These are phyloP conservation scores for Abelmoschus esculentus DNA, from an alignment of 345 rosid genomes.

Conservation along the genomic window DNA sequence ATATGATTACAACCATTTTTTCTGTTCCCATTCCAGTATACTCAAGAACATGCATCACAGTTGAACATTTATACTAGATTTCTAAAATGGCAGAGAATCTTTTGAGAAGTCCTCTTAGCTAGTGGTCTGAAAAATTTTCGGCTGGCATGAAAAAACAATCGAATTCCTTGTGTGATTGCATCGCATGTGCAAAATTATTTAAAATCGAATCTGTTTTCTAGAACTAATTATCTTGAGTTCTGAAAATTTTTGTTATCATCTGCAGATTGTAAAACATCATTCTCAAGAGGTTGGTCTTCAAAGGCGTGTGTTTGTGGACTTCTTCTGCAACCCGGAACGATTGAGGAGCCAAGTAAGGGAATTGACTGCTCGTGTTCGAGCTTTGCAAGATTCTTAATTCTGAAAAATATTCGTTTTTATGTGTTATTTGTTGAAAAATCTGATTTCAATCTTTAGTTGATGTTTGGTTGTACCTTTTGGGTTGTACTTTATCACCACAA, in stretches of 20 bases:
- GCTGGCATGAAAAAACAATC: neutral
- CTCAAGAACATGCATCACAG: neutral
- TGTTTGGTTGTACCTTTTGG: neutral
- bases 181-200: too few relatives aligned
- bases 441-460: neutral
- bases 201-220: too few relatives aligned
- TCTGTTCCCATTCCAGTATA: neutral
- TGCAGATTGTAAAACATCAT: constrained; percentile 75
- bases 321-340: constrained; percentile 82
- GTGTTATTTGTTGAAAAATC: neutral
- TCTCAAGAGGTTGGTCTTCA: constrained; percentile 79
- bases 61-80: too few relatives aligned
- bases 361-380: constrained; percentile 72
- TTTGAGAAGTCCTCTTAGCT: neutral
- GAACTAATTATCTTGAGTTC: too few relatives aligned
- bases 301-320: constrained; percentile 64
- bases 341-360: constrained; percentile 80
- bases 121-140: too few relatives aligned
- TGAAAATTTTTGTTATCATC: neutral
- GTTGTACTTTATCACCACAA: neutral
- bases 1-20: neutral
- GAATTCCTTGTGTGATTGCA: neutral
- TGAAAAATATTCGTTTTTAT: neutral
- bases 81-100: neutral
- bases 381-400: constrained; percentile 54